Evolutionary conservation across 108 stramenopile genomes (phyloP).

Genomic region (Fragilaria crotonensis): DNA sequence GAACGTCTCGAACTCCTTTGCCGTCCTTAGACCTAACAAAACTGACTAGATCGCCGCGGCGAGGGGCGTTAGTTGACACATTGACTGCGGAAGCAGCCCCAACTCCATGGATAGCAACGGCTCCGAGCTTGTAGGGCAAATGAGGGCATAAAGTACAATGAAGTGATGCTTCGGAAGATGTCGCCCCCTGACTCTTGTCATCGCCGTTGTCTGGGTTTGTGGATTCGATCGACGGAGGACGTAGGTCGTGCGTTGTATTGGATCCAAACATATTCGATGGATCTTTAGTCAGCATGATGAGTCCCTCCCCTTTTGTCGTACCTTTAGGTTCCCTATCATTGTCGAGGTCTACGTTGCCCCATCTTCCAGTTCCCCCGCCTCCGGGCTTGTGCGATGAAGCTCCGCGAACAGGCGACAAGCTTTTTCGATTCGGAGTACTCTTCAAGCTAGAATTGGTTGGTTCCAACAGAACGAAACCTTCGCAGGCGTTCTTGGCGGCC

Average conservation of each 20-base stretch:
- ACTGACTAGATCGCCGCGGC: constrained; percentile 67
- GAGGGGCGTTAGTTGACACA: constrained; percentile 29
- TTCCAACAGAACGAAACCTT: constrained; percentile 64
- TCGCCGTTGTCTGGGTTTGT: constrained; percentile 6
- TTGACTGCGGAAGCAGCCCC: constrained; percentile 21
- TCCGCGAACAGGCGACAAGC: not conserved
- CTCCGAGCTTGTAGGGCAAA: constrained; percentile 49
- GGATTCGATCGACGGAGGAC: too few species aligned
- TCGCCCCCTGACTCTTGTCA: constrained; percentile 13
- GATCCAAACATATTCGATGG: constrained; percentile 45
- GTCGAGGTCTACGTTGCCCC: constrained; percentile 44
- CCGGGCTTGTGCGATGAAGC: constrained; percentile 2
- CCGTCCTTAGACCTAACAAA: constrained; percentile 52
- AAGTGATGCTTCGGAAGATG: constrained; percentile 2
- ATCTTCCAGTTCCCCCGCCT: constrained; percentile 26
- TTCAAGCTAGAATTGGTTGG: constrained; percentile 54
- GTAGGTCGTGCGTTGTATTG: not conserved
- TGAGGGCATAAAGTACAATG: constrained; percentile 24
- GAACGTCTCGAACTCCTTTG: constrained; percentile 54
- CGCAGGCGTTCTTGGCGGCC: constrained; percentile 45
- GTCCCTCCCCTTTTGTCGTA: constrained; percentile 43
- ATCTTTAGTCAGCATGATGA: constrained; percentile 59
- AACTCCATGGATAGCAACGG: constrained; percentile 40
- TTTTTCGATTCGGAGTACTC: constrained; percentile 24
- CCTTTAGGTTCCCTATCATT: too few species aligned